Evolutionary conservation across 257 asterid genomes (phyloP), one percentile per base, ranked within the genome.

Genomic region (Misopates orontium): DNA sequence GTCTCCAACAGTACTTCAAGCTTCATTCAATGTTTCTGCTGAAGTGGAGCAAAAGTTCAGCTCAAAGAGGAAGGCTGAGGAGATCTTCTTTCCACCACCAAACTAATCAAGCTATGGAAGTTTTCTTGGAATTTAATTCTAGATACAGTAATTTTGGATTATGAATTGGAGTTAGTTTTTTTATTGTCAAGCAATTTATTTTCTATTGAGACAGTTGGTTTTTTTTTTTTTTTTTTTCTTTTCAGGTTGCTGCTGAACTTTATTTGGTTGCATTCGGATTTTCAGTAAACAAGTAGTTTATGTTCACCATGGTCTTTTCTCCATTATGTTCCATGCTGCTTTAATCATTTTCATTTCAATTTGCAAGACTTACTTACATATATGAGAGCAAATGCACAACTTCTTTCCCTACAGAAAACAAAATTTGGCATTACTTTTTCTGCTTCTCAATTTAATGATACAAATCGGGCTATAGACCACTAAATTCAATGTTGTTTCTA

Each of bases 71-170:
- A 76, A 62, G 70, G 81, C 86, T 1, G 94, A 89, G 73, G 93
- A 85, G 74, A 85, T 87, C 64, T 89, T 89, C 81, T 89, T 89
- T 73, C 96, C 95, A 64, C 95, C 96, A 71, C 83, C 95, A 40
- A 83, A 78, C 11, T 84, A 73, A 62, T 24, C 8, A 6, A 61
- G 20, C 21, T 28, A 2, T 28, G 36, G 7, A 28, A 28, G 36
- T 28, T 3, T 7, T 28, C 36, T 28, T 28, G 7, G 4, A 28
- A 2, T 28, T 28, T 28, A 28, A 28, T 28, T 49, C 42, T 62
- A 12, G 18, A 48, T 22, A 8, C 7, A 15, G 23, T 28, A 58
- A 36, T 15, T 40, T n/a, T 31, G 24, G 17, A 28, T 15, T 40
- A 36, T 31, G 24, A 24, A 28, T 28, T 36, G 64, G n/a, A 10